Conservation (phyloP, 2,329 filamentous ascomycete species). For the Xylariaceae sp. region DNA sequence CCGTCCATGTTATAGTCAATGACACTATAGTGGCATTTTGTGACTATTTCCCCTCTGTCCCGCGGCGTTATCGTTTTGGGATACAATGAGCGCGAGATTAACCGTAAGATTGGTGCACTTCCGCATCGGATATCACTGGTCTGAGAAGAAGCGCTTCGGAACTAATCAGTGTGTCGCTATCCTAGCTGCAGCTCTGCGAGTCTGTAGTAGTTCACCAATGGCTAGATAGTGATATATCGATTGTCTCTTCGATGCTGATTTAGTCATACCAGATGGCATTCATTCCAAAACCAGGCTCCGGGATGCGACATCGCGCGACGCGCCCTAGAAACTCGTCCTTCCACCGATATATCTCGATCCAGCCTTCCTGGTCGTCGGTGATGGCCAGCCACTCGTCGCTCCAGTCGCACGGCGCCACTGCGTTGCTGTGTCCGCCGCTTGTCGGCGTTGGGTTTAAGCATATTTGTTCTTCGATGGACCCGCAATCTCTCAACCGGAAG, state of each 20-base stretch:
- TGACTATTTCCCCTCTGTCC: too few species aligned
- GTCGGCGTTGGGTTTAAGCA: slow-evolving; percentile 85
- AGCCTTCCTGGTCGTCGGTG: slow-evolving; percentile 87
- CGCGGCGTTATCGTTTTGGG: too few species aligned
- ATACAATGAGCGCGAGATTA: too few species aligned
- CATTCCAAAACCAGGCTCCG: slow-evolving; percentile 92
- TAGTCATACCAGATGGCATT: slow-evolving; percentile 95
- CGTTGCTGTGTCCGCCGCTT: slow-evolving; percentile 87
- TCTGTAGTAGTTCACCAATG: background rate
- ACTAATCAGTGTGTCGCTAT: too few species aligned
- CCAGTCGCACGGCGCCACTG: slow-evolving; percentile 83
- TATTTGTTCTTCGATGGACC: slow-evolving; percentile 77
- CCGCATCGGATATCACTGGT: too few species aligned
- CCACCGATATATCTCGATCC: slow-evolving; percentile 88
- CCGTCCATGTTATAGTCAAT: too few species aligned
- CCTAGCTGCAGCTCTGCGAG: background rate
- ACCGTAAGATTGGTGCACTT: too few species aligned
- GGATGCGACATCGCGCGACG: slow-evolving; percentile 77
- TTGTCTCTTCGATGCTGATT: background rate
- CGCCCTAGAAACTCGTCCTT: slow-evolving; percentile 78
- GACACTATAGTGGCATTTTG: too few species aligned
- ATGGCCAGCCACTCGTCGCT: slow-evolving; percentile 89
- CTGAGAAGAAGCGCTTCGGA: too few species aligned
- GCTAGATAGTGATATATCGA: background rate
- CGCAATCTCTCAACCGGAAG: slow-evolving; percentile 72